These are phyloP conservation scores for Aquilaria malaccensis DNA, from an alignment of 345 rosid genomes.

Conservation along the genomic window DNA sequence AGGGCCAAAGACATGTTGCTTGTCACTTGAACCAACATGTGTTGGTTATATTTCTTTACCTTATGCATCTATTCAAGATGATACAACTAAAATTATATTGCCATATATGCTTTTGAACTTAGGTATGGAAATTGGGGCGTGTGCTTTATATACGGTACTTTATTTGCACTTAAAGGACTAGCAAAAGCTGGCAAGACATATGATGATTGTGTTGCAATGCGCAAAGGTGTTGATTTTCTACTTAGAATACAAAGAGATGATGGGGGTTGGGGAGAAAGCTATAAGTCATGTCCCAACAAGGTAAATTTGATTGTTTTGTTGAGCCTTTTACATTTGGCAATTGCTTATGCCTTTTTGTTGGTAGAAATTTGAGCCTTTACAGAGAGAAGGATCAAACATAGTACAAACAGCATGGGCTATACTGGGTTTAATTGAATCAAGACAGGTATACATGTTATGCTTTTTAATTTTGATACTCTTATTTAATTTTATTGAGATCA, in stretches of 20 bases:
- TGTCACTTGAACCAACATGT: background rate
- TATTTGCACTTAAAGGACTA: slow-evolving; percentile 26
- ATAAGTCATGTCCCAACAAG: slow-evolving; percentile 26
- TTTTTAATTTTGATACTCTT: background rate
- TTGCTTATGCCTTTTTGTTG: background rate
- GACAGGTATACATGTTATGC: slow-evolving; percentile 17
- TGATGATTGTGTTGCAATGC: slow-evolving; percentile 17
- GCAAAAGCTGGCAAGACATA: slow-evolving; percentile 22
- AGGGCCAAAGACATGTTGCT: background rate
- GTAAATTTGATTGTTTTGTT: background rate
- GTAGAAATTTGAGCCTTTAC: slow-evolving; percentile 24
- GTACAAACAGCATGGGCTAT: slow-evolving; percentile 35
- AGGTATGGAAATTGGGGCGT: slow-evolving; percentile 37
- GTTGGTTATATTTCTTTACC: background rate
- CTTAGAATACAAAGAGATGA: slow-evolving; percentile 18
- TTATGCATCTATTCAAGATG: background rate
- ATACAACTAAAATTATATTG: background rate
- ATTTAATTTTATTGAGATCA: background rate
- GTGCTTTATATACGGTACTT: slow-evolving; percentile 24
- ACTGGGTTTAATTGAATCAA: slow-evolving; percentile 27
- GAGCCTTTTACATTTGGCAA: background rate
- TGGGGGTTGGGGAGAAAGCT: slow-evolving; percentile 43
- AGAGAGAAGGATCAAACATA: slow-evolving; percentile 28
- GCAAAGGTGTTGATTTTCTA: slow-evolving; percentile 23
- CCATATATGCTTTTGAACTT: background rate